phyloP scores from a whole-genome alignment of 345 rosid species.

The Euphorbia peplus region DNA sequence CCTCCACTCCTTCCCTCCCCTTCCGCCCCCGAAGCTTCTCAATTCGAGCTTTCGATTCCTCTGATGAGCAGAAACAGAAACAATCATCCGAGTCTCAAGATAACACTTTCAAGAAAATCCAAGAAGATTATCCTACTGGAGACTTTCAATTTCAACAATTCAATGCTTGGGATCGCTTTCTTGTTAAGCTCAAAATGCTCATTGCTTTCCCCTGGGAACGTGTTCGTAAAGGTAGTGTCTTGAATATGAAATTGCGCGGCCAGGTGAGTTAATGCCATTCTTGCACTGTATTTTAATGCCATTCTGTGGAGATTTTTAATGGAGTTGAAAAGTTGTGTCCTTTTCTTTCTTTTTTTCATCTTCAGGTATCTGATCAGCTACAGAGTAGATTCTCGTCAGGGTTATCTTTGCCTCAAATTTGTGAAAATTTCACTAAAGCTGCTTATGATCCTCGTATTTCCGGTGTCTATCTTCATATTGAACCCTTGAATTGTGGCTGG shows the following conservation, averaged over 20 bases:
- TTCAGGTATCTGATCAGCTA: slow-evolving; percentile 93
- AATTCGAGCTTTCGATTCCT: slow-evolving; percentile 61
- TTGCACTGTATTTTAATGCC: neutral
- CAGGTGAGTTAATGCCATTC: no score
- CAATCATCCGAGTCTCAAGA: slow-evolving; percentile 10
- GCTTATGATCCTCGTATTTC: slow-evolving; percentile 91
- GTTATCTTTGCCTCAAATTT: slow-evolving; percentile 76
- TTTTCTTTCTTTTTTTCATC: slow-evolving; percentile 17
- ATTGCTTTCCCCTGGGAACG: slow-evolving; percentile 89
- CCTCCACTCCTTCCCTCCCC: slow-evolving; percentile 5
- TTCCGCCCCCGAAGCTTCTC: slow-evolving; percentile 32
- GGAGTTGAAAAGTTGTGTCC: slow-evolving; percentile 12
- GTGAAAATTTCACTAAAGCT: slow-evolving; percentile 85
- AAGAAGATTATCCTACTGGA: slow-evolving; percentile 67
- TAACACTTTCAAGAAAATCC: slow-evolving; percentile 5
- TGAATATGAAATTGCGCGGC: slow-evolving; percentile 85
- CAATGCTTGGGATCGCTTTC: slow-evolving; percentile 53
- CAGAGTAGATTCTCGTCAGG: slow-evolving; percentile 88
- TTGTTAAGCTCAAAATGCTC: slow-evolving; percentile 69
- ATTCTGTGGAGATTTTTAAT: neutral
- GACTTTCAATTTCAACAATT: slow-evolving; percentile 54
- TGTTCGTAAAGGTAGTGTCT: slow-evolving; percentile 76
- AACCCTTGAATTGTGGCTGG: slow-evolving; percentile 86
- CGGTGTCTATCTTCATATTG: slow-evolving; percentile 86
- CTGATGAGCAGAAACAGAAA: slow-evolving; percentile 25